phyloP scores from a whole-genome alignment of 1,139 yeast species.

The Lodderomyces pseudojiufengensis region DNA sequence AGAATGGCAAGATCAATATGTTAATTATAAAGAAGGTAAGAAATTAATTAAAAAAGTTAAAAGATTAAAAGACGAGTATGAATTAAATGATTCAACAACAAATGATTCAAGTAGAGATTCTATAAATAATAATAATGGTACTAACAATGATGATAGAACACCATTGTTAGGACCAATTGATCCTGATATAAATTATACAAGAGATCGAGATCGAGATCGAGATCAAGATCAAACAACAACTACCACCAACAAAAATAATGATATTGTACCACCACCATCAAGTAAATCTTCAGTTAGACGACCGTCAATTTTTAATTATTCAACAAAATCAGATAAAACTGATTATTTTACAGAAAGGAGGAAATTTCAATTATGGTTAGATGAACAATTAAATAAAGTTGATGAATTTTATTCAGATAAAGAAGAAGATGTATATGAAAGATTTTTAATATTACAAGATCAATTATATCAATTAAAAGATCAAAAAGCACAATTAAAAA shows the following conservation, averaged over 20 bases:
- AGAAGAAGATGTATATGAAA: constrained; percentile 57
- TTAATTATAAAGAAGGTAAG: constrained; percentile 63
- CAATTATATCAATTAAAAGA: constrained; percentile 63
- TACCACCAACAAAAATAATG: not conserved
- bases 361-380: constrained; percentile 61
- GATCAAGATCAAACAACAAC: not conserved
- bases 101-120: not conserved
- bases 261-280: constrained; percentile 1
- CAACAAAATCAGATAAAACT: constrained; percentile 18
- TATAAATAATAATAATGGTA: constrained; percentile 2
- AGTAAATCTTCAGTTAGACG: constrained; percentile 5
- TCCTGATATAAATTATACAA: constrained; percentile 6
- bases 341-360: constrained; percentile 28
- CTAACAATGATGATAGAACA: constrained; percentile 22
- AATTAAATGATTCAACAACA: constrained; percentile 1
- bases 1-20: constrained; percentile 81
- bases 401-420: constrained; percentile 56
- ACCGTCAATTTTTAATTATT: constrained; percentile 20
- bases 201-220: constrained; percentile 1
- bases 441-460: constrained; percentile 61
- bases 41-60: constrained; percentile 28
- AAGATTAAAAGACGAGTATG: constrained; percentile 12
- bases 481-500: constrained; percentile 34
- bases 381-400: constrained; percentile 54
- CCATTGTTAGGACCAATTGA: constrained; percentile 22